Base-by-base conservation (phyloP, 345 rosid genomes). In the Garcia nutans region DNA sequence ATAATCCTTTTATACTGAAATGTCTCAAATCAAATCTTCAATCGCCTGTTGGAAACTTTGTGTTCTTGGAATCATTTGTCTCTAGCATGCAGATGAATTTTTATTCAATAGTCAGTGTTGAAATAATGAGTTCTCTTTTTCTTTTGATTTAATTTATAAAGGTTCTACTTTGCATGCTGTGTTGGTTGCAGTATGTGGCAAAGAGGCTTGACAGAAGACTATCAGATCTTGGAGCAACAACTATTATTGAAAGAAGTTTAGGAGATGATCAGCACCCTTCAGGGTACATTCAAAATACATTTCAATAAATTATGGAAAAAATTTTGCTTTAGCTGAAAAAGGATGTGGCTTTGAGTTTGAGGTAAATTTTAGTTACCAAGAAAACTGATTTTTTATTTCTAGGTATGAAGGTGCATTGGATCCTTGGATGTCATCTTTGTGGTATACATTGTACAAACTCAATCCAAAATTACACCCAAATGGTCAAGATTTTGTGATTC, bases 181-280 rank as follows among this genome's bases (percentile, higher is more conserved):
- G 45, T 67, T 85, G 83, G 79, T 72, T 88, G 84, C 87, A 93
- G 99, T 92, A 91, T 93, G 99, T 86, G 77, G 98, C 98, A 70
- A 96, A 96, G 88, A 96, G 86, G 85, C 90, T 96, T 78, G 97
- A 93, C 82, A 91, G 88, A 80, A 93, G 99, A 73, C 90, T 96
- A 76, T 83, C 82, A 17, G 92, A 89, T 86, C 96, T 96, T 73
- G 99, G 98, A 65, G 98, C 91, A 23, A 81, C 70, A 50, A 58
- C 87, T 75, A 77, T 93, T 79, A 58, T 92, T 83, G 97, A 89
- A 72, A 89, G 86, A 83, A 94, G 99, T 77, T 86, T 96, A 75
- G 99, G 99, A 66, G 96, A 96, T 84, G 98, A 96, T 79, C 97
- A 96, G 77, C 97, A 93, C 80, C 96, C 93, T 82, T 91, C 98